Base-by-base conservation (phyloP, 2,329 filamentous ascomycete genomes). In the Saccharata proteae region DNA sequence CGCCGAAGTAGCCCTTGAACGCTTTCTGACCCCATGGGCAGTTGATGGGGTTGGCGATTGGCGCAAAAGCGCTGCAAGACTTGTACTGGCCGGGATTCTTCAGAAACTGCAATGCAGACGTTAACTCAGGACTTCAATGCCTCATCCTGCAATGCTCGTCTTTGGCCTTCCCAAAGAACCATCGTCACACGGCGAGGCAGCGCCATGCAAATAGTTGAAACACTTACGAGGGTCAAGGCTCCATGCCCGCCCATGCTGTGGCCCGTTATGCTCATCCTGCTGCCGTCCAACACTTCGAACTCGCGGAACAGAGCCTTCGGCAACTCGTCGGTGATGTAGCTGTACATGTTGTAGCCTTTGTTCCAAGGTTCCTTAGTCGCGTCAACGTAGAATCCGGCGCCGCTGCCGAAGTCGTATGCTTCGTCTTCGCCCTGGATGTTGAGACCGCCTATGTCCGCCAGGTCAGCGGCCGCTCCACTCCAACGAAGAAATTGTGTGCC, bases 201-300 rank as follows among this genome's bases (percentile, higher is more conserved):
- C 14, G 9, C 10, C 18, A 4, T 20, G 12, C 4, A 29, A n/a
- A 7, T 3, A 14, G 18, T 6, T 17, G 11, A 17, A 21, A 15
- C 6, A 45, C 40, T 8, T 49, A 73, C 69, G 45, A 96, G 62
- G 26, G 86, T 93, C 45, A 98, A 65, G 26, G 90, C 90, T 40
- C 90, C 90, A 58, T 98, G 90, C 0, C 90, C 90, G 43, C 90
- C 90, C 90, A 98, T 98, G 47, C 78, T 86, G 63, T 98, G 90
- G 5, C 90, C 90, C 23, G 82, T 83, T 48, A 98, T 90, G 56
- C 77, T 80, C 34, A 94, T 75, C 23, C 78, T 69, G 16, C 48
- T 58, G 0, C 57, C 49, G 55, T 96, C 88, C 17, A 98, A 64
- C 49, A 74, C 67, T 17, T 71, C 50, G 59, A 85, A 93, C 16